These are phyloP conservation scores for Russula sp. DNA, from an alignment of 768 basidiomycete genomes.

Conservation along the genomic window DNA sequence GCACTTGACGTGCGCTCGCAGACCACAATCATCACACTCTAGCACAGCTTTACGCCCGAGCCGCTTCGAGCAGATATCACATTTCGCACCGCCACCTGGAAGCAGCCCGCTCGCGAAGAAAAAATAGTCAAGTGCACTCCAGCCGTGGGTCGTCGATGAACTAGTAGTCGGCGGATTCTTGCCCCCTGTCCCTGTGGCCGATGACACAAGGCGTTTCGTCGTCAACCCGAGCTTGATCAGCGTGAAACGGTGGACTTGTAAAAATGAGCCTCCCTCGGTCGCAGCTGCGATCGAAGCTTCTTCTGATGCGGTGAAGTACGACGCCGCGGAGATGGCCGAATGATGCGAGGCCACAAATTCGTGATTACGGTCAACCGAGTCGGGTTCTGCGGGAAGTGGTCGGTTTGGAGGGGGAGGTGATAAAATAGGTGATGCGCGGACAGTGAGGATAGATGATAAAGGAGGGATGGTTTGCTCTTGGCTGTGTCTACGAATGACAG, in stretches of 20 bases:
- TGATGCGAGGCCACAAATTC: conserved; percentile 3
- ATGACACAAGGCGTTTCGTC: conserved; percentile 40
- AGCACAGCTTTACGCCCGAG: conserved; percentile 84
- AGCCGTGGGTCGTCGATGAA: conserved; percentile 37
- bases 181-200: conserved; percentile 21
- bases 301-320: conserved; percentile 62
- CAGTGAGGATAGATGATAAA: conserved; percentile 49
- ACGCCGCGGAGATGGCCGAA: conserved; percentile 34
- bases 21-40: conserved; percentile 86
- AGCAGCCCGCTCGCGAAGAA: conserved; percentile 72
- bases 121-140: conserved; percentile 71
- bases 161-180: conserved; percentile 6
- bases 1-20: conserved; percentile 84
- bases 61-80: conserved; percentile 77
- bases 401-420: conserved; percentile 8
- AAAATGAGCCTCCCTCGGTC: conserved; percentile 70
- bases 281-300: conserved; percentile 57
- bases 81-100: conserved; percentile 53
- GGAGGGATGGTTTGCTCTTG: conserved; percentile 36
- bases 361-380: conserved; percentile 13
- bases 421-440: conserved; percentile 41
- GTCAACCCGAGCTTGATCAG: conserved; percentile 76
- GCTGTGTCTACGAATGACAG: conserved; percentile 56
- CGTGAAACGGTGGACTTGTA: conserved; percentile 81
- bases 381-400: conserved; percentile 28